A percentile compares a stretch with the other conserved stretches of the same genome.
phyloP scores from a whole-genome alignment of 495 filamentous ascomycete genomes.

The Aspergillus haitiensis region DNA sequence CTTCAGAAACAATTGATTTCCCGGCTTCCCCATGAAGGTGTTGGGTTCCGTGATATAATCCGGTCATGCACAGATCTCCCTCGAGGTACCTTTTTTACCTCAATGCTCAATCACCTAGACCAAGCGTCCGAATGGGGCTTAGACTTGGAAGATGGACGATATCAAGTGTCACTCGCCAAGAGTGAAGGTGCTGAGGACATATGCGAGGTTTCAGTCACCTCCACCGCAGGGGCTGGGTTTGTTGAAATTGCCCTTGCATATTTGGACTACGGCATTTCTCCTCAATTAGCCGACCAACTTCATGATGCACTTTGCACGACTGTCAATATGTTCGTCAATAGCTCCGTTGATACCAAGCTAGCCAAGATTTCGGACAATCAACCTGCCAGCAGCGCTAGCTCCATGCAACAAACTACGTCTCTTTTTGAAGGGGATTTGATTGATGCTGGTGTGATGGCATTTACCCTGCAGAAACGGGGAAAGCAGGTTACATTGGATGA shows the following conservation, averaged over 20 bases:
- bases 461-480: constrained; percentile 28
- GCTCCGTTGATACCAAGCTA: constrained; percentile 2
- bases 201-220: constrained; percentile 12
- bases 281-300: constrained; percentile 2
- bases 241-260: constrained; percentile 18
- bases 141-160: constrained; percentile 1
- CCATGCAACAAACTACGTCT: too few species aligned
- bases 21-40: constrained; percentile 11
- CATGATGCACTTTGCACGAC: constrained; percentile 3
- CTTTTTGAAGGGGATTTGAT: constrained; percentile 32
- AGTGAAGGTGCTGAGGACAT: constrained; percentile 11
- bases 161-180: constrained; percentile 13
- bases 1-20: constrained; percentile 14
- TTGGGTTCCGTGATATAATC: constrained; percentile 13
- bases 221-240: constrained; percentile 1
- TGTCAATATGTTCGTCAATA: constrained; percentile 2
- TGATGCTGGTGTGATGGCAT: constrained; percentile 23
- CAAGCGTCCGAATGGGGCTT: constrained; percentile 11
- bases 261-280: constrained; percentile 9
- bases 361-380: not conserved
- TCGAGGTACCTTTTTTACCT: constrained; percentile 4
- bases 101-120: constrained; percentile 16
- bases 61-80: constrained; percentile 10
- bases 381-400: too few species aligned
- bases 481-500: constrained; percentile 45